These are phyloP conservation scores for Populus trichocarpa DNA, from an alignment of 441 rosid species.

Conservation along the genomic window DNA sequence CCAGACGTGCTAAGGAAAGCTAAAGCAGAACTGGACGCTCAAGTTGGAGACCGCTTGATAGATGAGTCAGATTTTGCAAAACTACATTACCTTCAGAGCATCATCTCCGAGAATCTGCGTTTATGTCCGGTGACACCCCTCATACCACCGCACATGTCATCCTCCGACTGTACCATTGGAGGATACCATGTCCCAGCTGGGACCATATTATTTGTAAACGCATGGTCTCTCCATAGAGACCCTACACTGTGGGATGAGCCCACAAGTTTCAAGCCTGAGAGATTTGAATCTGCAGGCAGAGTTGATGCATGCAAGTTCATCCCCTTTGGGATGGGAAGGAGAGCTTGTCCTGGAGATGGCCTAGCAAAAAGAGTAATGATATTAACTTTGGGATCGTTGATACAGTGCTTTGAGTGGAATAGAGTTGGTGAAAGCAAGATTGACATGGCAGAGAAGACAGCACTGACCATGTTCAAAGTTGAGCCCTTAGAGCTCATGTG, in stretches of 20 bases:
- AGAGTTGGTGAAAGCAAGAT: no score
- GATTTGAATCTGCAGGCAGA: no score
- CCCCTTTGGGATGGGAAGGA: no score
- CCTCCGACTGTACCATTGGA: not conserved
- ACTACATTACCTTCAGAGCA: not conserved
- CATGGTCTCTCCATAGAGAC: not conserved
- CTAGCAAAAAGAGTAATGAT: no score
- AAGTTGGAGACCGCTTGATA: not conserved
- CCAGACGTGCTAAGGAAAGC: not conserved
- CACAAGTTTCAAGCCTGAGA: no score
- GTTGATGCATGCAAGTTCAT: no score
- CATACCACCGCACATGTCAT: not conserved
- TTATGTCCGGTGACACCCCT: not conserved
- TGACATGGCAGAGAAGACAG: no score
- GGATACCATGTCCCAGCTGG: not conserved
- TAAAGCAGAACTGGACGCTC: not conserved
- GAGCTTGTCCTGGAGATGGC: no score
- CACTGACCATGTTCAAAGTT: no score
- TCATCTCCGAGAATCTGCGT: not conserved
- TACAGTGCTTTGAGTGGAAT: no score
- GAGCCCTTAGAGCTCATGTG: no score
- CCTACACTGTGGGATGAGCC: not conserved
- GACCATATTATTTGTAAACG: not conserved
- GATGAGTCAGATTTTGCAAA: not conserved
- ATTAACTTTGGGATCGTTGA: no score